Base-by-base conservation (phyloP, 2,329 filamentous ascomycete species). In the Cadophora malorum region DNA sequence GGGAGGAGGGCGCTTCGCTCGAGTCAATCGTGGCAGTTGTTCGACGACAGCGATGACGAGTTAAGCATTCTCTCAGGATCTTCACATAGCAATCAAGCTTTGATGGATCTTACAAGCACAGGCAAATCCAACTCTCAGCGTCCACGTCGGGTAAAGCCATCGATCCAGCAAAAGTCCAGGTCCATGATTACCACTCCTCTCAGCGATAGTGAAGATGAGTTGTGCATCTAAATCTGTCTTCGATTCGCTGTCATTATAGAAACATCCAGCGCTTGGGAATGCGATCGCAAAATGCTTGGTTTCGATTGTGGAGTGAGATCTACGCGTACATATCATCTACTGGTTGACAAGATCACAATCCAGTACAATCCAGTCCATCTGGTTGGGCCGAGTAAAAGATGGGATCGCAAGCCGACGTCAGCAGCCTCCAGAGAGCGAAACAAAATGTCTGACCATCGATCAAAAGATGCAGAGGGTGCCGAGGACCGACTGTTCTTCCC, bases 41-140 rank as follows among this genome's bases (percentile, higher is more conserved):
- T 71, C 38, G 72, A 76, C 45, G 73, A 74, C 9, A 77, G 76
- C 63, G 75, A 77, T 66, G 76, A 77, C 63, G 76, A 77, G 61
- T 69, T 77, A 10, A 77, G 72, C 59, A 72, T 73, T 38, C 58
- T 71, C 38, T 72, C 71, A 14, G 65, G 38, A 55, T 74, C 70
- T 56, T 72, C 69, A 60, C 66, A 70, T 45, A 50, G 65, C 4
- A 63, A 66, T 53, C 47, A 47, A 38, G 50, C 62, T 31, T 62
- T 74, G 49, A 52, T 56, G 55, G 71, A 72, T 49, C 61, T 74
- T 47, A 72, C 66, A 63, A 72, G 67, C 25, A 64, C 56, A 23
- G 63, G 49, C 23, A 28, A n/a, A 10, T 31, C 28, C 1, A 70
- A 67, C 31, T 33, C n/a, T 31, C 66, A 63, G 25, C 52, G 58